phyloP scores from a whole-genome alignment of 371 early-diverging fungal species.

The Dipsacomyces acuminosporus region DNA sequence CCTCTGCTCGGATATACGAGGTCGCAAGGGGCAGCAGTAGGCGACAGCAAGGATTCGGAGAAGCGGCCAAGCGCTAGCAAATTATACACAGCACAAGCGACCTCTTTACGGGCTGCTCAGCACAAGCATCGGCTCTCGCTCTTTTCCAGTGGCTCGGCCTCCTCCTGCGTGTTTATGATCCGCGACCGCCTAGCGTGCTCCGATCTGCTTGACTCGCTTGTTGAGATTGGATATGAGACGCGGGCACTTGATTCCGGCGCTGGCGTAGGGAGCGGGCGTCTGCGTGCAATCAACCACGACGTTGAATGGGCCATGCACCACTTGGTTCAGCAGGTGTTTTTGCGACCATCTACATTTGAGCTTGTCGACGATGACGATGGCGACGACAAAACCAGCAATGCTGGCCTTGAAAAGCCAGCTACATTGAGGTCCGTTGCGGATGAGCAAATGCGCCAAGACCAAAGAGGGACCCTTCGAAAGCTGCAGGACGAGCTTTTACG shows the following conservation, averaged over 20 bases:
- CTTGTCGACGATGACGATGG: conserved; percentile 21
- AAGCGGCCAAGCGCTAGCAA: neutral
- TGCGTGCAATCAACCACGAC: conserved; percentile 52
- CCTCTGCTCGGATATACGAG: neutral
- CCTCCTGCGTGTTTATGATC: conserved; percentile 50
- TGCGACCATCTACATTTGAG: conserved; percentile 38
- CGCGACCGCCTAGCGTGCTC: conserved; percentile 50
- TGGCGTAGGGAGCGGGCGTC: conserved; percentile 34
- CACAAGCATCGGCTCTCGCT: conserved; percentile 1
- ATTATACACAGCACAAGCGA: neutral
- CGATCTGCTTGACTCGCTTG: conserved; percentile 48
- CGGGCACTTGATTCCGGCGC: conserved; percentile 33
- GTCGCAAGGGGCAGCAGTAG: neutral
- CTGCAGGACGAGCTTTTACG: conserved; percentile 27
- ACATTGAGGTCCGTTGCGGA: conserved; percentile 8
- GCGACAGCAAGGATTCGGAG: neutral
- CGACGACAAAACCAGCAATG: neutral
- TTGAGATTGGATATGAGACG: conserved; percentile 47
- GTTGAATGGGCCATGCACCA: conserved; percentile 54
- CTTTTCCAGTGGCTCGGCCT: conserved; percentile 1
- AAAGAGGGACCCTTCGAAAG: neutral
- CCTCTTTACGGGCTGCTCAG: conserved; percentile 3
- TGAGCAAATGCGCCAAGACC: neutral
- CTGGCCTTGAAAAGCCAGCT: neutral
- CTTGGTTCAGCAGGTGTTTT: conserved; percentile 49